phyloP scores from a whole-genome alignment of 2,329 filamentous ascomycete species.

The Allantophomopsis cytisporea region DNA sequence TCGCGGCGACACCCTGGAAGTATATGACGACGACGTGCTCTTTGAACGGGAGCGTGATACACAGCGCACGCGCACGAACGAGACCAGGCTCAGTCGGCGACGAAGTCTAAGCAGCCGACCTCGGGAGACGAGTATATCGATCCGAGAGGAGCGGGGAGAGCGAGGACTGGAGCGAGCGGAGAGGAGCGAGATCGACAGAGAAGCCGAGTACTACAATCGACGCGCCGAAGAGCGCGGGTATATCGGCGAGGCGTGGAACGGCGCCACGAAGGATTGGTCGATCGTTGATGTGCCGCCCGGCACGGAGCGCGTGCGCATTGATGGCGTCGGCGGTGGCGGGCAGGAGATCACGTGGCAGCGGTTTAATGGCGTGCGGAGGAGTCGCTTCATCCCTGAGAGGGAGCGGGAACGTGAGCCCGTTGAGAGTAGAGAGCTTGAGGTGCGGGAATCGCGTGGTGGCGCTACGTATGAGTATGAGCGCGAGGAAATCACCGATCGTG shows the following conservation, averaged over 20 bases:
- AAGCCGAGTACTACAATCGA: conserved; percentile 49
- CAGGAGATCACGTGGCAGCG: conserved; percentile 69
- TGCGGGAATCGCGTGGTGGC: conserved; percentile 2
- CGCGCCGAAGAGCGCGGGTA: conserved; percentile 56
- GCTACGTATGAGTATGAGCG: conserved; percentile 26
- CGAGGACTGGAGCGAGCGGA: conserved; percentile 17
- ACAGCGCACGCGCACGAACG: conserved; percentile 30
- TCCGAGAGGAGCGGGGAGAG: too few relatives aligned
- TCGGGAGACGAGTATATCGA: too few relatives aligned
- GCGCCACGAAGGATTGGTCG: conserved; percentile 64
- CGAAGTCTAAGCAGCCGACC: conserved; percentile 24
- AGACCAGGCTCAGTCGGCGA: conserved; percentile 22
- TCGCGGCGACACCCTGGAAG: conserved; percentile 24
- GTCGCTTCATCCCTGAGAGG: conserved; percentile 60
- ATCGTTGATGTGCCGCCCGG: conserved; percentile 78
- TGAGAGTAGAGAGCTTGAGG: conserved; percentile 6
- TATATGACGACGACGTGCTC: conserved; percentile 52
- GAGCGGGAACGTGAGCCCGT: conserved; percentile 22
- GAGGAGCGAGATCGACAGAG: conserved; percentile 22
- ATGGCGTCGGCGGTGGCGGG: conserved; percentile 59
- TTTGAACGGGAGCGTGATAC: conserved; percentile 42
- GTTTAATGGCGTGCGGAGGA: conserved; percentile 64
- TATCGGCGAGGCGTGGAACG: conserved; percentile 61
- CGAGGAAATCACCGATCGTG: conserved; percentile 40
- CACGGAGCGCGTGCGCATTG: conserved; percentile 70